Conservation (phyloP, 192 early-diverging fungal genomes). For the Podila minutissima region DNA sequence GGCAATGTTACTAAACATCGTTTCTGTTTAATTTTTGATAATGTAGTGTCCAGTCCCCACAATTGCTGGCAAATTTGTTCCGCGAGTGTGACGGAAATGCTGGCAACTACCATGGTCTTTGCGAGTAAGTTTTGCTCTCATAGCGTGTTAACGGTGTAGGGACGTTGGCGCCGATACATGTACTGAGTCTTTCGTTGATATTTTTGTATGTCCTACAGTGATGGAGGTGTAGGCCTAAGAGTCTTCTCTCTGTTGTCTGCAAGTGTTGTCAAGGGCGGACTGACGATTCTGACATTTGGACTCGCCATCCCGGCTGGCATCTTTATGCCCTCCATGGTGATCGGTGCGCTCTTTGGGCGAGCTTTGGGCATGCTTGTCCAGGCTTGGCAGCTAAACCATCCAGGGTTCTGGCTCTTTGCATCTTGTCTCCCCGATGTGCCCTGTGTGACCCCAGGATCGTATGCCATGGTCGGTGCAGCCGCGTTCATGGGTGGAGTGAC, state of each 20-base stretch:
- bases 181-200: not conserved
- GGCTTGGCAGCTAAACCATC: conserved; percentile 70
- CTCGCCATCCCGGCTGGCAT: conserved; percentile 82
- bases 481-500: conserved; percentile 84
- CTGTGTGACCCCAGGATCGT: conserved; percentile 86
- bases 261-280: conserved; percentile 66
- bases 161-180: not conserved
- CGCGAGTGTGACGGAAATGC: conserved; percentile 78
- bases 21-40: not conserved
- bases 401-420: conserved; percentile 69
- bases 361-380: conserved; percentile 88
- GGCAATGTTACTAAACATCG: not conserved
- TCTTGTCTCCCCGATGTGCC: conserved; percentile 80
- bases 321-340: conserved; percentile 89
- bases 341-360: conserved; percentile 94
- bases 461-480: conserved; percentile 89
- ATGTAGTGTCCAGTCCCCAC: conserved; percentile 80
- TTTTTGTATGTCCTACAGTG: conserved; percentile 18
- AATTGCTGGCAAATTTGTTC: conserved; percentile 90
- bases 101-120: conserved; percentile 62
- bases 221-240: conserved; percentile 52
- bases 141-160: too few species aligned
- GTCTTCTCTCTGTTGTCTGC: conserved; percentile 67
- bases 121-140: conserved; percentile 56
- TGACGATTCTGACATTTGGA: conserved; percentile 80